Percentiles rank a stretch among this genome's conserved stretches.
These are phyloP conservation scores for Rutidosis leptorrhynchoides DNA, from an alignment of 129 eudicot genomes.

Conservation along the genomic window DNA sequence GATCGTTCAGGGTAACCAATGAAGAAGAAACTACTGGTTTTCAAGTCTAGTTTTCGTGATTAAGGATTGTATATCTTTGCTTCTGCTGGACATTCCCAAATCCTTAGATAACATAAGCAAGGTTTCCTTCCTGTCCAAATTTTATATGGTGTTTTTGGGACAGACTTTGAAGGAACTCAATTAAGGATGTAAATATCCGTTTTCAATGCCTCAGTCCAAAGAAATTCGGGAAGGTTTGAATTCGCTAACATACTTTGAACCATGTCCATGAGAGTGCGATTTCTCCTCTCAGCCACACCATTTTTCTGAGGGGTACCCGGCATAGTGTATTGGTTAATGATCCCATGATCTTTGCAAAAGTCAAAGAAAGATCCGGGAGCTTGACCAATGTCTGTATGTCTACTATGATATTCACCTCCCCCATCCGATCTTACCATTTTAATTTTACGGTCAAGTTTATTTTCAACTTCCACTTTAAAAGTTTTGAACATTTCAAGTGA, in stretches of 20 bases:
- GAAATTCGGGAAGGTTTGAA: no score
- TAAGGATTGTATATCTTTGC: no score
- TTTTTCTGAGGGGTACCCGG: no score
- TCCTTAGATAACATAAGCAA: neutral
- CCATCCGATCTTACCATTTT: neutral
- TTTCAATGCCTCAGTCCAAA: neutral
- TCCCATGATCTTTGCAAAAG: no score
- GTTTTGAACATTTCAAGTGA: neutral
- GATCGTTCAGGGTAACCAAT: neutral
- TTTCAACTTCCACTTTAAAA: neutral
- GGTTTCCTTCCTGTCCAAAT: neutral
- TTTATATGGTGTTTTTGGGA: neutral
- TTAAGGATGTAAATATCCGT: neutral
- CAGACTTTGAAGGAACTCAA: neutral
- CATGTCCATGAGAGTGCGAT: no score
- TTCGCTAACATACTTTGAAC: no score
- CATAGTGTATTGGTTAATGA: no score
- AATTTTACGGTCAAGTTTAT: neutral
- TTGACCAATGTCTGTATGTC: no score
- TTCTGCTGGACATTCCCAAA: no score
- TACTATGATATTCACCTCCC: no score
- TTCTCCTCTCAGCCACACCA: no score
- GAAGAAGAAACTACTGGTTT: neutral
- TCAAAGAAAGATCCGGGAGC: no score
- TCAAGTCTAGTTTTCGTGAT: neutral